Base-by-base conservation (phyloP, 208 protist species). In the Novymonas esmeraldas region DNA sequence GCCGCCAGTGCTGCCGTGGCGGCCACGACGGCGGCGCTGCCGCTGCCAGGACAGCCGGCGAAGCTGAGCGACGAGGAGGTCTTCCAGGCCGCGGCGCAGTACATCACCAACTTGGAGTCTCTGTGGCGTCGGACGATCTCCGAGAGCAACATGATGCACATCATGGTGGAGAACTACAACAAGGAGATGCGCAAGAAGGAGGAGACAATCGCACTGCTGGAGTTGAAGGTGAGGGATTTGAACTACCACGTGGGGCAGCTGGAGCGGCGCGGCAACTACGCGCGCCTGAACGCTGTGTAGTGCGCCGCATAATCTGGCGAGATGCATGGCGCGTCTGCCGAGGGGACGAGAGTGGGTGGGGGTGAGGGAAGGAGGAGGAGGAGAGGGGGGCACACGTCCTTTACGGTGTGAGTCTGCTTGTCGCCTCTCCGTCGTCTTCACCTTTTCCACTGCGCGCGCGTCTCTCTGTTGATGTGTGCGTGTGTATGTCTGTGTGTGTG, bases 71-170 rank as follows among this genome's bases (percentile, higher is more conserved):
- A 89, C 46, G 83, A 89, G 28, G 78, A 82, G 2, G 58, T 92
- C 11, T 90, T 92, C 51, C 55, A 81, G 20, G 72, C 74, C 9
- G 81, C 81, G 6, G 70, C 78, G 41, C 59, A 77, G 55, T 89
- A 92, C 63, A 84, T 95, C 41, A 58, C 34, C 9, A 86, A 82
- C 28, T 58, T 95, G 9, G 89, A 95, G 73, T 75, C 64, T 0
- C 50, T 90, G 16, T 92, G 81, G 84, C 57, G 64, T 3, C 52
- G 84, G 41, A 66, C 85, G 1, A 58, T 92, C 16, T 26, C 57
- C 10, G 77, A 87, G 39, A 72, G 78, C 34, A 89, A 87, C 71
- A 58, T 54, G 7, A 70, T 83, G 57, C 61, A 84, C 42, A 36
- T 38, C 6, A 38, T 74, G 38, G 55, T 83, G 33, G 58, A 45